A percentile compares a stretch with the other conserved stretches of the same genome.
Evolutionary conservation across 73 alveolate genomes (phyloP).

Genomic region (Uronychia binucleata): DNA sequence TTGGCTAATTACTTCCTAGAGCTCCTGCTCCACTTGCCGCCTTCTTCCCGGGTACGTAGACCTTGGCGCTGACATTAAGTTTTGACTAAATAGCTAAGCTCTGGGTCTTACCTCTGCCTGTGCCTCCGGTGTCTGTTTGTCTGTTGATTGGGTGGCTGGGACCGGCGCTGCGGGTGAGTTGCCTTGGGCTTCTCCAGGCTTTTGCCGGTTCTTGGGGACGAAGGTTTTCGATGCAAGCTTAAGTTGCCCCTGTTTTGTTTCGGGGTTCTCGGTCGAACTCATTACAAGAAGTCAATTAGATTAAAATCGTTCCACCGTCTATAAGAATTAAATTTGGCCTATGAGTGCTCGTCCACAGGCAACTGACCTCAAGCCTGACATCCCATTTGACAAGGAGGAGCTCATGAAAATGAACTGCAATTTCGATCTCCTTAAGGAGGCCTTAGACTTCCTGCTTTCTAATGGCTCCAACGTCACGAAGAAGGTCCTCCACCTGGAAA

Average conservation of each 20-base stretch:
- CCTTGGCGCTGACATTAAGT: neutral
- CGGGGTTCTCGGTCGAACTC: neutral
- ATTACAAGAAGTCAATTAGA: neutral
- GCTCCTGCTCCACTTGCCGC: no score
- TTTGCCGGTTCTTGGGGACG: neutral
- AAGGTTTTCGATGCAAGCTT: neutral
- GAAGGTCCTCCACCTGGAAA: neutral
- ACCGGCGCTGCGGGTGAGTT: neutral
- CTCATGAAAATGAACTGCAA: neutral
- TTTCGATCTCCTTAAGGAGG: neutral
- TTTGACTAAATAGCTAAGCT: neutral
- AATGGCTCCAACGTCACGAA: neutral
- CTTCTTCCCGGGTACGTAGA: neutral
- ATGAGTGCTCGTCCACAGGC: neutral
- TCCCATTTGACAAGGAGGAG: neutral
- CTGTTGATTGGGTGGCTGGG: neutral
- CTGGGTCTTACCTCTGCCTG: neutral
- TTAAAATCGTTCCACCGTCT: no score
- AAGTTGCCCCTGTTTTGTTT: neutral
- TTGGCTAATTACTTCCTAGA: neutral
- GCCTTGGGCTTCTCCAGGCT: neutral
- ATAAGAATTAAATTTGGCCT: neutral
- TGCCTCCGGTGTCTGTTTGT: neutral
- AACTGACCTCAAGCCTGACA: neutral
- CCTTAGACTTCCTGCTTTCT: neutral